Evolutionary conservation across 305 asterid genomes (phyloP), one percentile per base, ranked within the genome.

Genomic region (Ajuga reptans): DNA sequence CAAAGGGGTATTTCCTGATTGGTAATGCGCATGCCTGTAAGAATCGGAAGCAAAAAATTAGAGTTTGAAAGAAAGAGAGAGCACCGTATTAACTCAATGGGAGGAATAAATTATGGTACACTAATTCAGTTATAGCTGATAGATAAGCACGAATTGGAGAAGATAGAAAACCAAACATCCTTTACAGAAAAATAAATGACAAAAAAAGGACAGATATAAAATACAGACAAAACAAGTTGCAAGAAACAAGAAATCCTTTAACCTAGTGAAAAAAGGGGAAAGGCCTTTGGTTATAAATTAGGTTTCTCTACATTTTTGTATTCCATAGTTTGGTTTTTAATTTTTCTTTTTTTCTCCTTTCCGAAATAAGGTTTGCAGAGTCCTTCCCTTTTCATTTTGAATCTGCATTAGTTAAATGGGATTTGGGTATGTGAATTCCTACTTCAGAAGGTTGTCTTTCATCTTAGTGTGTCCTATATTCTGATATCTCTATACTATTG

Each of bases 11-110:
- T 85, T 89, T 70, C 99, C 96, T 31, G 91, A 68, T 80, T 94
- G 90, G 77, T 93, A 93, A 70, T 93, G 96, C 67, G 97, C 96
- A 80, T 91, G 90, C 91, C 99, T 93, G 82, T 50, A 71, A 67
- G 55, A 47, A 64, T 61, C 54, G 72, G 54, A 68, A 27, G 41
- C 39, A 51, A 45, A 2, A 31, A 55, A 68, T 57, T 10, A 64
- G 74, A 54, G 61, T 15, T 9, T 41, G 36, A 60, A 45, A 50
- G 3, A 52, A 60, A 61, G 47, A 57, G 54, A 64, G 11, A 47
- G 45, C 42, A 18, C 24, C 16, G 33, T 33, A 43, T 16, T 24
- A 64, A 29, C 63, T 34, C 5, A 41, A 46, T 47, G 14, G 15
- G 49, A 71, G 61, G 11, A 57, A 24, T 42, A 68, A 37, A 51